Evolutionary conservation across 352 stramenopile species (phyloP).

Genomic region (Globisporangium spiculum): DNA sequence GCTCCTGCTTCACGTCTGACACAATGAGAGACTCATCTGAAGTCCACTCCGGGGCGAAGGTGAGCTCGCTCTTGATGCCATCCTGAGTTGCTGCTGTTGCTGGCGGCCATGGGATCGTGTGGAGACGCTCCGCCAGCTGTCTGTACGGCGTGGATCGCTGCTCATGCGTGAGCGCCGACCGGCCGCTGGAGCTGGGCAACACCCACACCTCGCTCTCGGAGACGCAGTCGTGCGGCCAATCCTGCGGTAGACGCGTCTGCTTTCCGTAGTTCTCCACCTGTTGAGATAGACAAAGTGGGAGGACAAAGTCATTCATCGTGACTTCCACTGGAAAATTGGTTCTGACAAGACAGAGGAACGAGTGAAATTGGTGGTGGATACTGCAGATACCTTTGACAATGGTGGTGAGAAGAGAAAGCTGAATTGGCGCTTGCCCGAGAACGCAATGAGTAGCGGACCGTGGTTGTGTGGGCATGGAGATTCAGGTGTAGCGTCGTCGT

Average conservation of each 20-base stretch:
- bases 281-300: background rate
- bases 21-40: too few relatives aligned
- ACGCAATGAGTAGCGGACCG: slow-evolving; percentile 73
- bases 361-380: background rate
- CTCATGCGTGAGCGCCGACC: slow-evolving; percentile 74
- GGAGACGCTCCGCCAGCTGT: slow-evolving; percentile 60
- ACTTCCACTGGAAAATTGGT: background rate
- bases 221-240: slow-evolving; percentile 64
- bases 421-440: slow-evolving; percentile 87
- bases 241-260: slow-evolving; percentile 54
- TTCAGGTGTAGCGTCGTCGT: background rate
- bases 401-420: slow-evolving; percentile 76
- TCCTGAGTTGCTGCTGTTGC: background rate
- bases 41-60: too few relatives aligned
- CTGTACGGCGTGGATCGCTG: slow-evolving; percentile 69
- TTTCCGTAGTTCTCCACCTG: slow-evolving; percentile 56
- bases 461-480: slow-evolving; percentile 37
- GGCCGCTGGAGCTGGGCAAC: slow-evolving; percentile 77
- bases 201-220: slow-evolving; percentile 78
- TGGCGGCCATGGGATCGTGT: slow-evolving; percentile 47
- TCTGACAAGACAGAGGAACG: background rate
- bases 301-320: background rate
- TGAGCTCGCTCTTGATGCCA: background rate
- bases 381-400: slow-evolving; percentile 39
- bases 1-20: background rate